Evolutionary conservation across 768 basidiomycete genomes (phyloP).

Genomic region (Suillus alpinus): DNA sequence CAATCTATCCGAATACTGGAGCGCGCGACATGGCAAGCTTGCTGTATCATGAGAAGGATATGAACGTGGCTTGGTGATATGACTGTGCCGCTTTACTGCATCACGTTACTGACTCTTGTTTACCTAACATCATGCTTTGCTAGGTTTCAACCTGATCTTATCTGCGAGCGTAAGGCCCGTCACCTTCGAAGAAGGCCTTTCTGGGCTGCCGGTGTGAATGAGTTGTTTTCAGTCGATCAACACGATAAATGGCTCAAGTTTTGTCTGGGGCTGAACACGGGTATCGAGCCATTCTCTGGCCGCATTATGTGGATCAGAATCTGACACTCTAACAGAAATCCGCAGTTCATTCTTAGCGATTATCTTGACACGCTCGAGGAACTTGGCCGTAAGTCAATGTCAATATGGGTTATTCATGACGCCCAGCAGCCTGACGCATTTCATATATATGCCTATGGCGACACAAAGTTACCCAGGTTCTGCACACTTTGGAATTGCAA

Average conservation of each 20-base stretch:
- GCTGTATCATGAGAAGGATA: slow-evolving; percentile 22
- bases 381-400: too few species aligned
- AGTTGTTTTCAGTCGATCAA: slow-evolving; percentile 38
- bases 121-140: slow-evolving; percentile 2
- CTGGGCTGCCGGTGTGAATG: slow-evolving; percentile 41
- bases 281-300: slow-evolving; percentile 20
- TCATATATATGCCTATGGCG: too few species aligned
- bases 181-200: slow-evolving; percentile 31
- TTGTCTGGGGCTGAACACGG: slow-evolving; percentile 32
- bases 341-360: too few species aligned
- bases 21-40: slow-evolving; percentile 20
- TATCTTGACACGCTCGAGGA: too few species aligned
- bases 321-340: too few species aligned
- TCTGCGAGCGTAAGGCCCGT: slow-evolving; percentile 13
- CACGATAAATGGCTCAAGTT: slow-evolving; percentile 47
- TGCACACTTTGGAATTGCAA: too few species aligned
- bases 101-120: neutral
- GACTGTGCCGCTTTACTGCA: neutral
- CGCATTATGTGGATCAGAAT: too few species aligned
- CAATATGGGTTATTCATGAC: too few species aligned
- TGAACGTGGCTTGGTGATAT: slow-evolving; percentile 25
- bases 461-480: too few species aligned
- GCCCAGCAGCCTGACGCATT: too few species aligned
- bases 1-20: slow-evolving; percentile 25
- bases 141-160: slow-evolving; percentile 18